These are phyloP conservation scores for Lolium multiflorum DNA, from an alignment of 176 grass and related monocot genomes.

Conservation along the genomic window DNA sequence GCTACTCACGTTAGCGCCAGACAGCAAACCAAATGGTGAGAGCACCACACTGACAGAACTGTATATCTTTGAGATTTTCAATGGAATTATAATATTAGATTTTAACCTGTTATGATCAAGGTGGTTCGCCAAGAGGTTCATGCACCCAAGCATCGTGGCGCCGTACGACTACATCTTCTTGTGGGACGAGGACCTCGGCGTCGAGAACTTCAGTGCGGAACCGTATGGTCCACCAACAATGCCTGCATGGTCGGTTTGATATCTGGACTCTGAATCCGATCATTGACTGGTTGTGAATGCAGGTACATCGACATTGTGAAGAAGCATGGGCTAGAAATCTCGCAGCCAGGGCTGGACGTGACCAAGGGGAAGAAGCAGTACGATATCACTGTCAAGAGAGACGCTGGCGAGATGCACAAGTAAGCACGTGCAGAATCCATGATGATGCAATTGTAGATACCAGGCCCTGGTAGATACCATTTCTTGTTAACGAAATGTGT, in stretches of 20 bases:
- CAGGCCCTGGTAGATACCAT: too few relatives aligned
- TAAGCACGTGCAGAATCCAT: background rate
- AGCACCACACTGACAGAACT: background rate
- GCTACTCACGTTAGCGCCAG: conserved; percentile 48
- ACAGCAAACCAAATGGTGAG: conserved; percentile 51
- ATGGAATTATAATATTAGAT: background rate
- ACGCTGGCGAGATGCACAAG: conserved; percentile 37
- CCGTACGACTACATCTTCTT: conserved; percentile 58
- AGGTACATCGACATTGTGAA: conserved; percentile 19
- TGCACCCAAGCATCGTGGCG: conserved; percentile 52
- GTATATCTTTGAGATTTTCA: background rate
- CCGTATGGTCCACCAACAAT: conserved; percentile 20
- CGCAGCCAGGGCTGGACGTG: conserved; percentile 44
- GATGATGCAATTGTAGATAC: too few relatives aligned
- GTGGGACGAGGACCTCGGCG: conserved; percentile 57
- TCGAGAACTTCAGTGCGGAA: conserved; percentile 21
- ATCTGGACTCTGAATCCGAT: background rate
- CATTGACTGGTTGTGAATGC: background rate
- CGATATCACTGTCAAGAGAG: background rate
- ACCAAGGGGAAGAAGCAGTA: conserved; percentile 16
- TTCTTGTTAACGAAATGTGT: too few relatives aligned
- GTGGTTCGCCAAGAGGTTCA: conserved; percentile 18
- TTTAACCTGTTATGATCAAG: background rate
- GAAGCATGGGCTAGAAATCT: conserved; percentile 41
- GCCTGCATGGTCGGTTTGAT: background rate